Conservation (phyloP, 371 early-diverging fungal genomes). For the Basidiobolus meristosporus region DNA sequence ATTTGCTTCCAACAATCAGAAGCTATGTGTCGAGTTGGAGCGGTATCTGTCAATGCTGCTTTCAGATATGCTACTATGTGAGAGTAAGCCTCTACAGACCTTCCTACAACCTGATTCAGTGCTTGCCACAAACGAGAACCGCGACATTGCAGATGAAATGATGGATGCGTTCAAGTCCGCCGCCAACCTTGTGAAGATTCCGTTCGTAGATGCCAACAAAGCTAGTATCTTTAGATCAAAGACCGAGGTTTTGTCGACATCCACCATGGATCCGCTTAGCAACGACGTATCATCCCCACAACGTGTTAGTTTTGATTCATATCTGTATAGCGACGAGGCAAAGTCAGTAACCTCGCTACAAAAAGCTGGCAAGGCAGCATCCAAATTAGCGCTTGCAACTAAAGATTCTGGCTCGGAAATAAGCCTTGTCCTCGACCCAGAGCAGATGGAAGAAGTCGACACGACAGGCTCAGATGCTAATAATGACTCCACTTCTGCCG, state of each 20-base stretch:
- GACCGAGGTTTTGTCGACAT: not conserved
- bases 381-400: not conserved
- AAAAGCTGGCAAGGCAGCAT: not conserved
- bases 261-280: not conserved
- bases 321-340: no score
- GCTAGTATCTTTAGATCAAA: not conserved
- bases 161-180: no score
- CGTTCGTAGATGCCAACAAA: no score
- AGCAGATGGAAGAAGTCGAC: no score
- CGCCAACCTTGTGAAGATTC: constrained; percentile 1
- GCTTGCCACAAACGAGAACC: no score
- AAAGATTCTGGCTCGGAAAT: no score
- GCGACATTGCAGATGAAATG: no score
- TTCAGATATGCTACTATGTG: constrained; percentile 3
- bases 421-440: no score
- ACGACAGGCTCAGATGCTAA: no score
- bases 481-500: no score
- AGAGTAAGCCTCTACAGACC: constrained; percentile 5
- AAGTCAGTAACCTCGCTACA: not conserved
- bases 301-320: not conserved
- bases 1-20: constrained; percentile 1
- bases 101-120: constrained; percentile 7
- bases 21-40: constrained; percentile 3
- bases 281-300: not conserved
- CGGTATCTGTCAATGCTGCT: constrained; percentile 5